phyloP scores from a whole-genome alignment of 106 monocot species.

The Allium cepa region DNA sequence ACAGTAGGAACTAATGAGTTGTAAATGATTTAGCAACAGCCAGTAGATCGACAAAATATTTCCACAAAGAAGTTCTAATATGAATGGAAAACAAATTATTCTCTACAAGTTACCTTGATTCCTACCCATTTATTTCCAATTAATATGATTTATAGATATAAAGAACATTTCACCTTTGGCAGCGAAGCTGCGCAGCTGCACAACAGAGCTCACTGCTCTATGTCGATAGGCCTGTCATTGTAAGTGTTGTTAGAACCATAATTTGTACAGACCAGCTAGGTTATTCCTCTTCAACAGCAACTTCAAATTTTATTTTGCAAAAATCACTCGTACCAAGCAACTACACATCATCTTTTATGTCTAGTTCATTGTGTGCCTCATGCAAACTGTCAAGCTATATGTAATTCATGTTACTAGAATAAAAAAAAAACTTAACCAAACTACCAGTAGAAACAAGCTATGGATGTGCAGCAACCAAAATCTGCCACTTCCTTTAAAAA shows the following conservation, averaged over 20 bases:
- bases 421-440: neutral
- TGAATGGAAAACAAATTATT: neutral
- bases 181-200: conserved; percentile 43
- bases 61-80: neutral
- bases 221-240: conserved; percentile 28
- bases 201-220: conserved; percentile 19
- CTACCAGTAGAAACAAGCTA: too few species aligned
- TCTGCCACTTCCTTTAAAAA: too few species aligned
- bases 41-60: neutral
- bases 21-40: neutral
- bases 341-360: neutral
- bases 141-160: neutral
- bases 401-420: neutral
- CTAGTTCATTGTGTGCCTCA: neutral
- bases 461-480: too few species aligned
- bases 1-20: neutral
- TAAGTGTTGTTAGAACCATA: neutral
- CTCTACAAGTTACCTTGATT: neutral
- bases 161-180: conserved; percentile 40
- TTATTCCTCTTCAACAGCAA: neutral
- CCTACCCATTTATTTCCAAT: neutral
- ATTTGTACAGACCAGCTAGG: too few species aligned
- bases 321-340: neutral
- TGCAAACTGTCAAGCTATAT: neutral
- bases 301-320: neutral